Evolutionary conservation across 306 rosid genomes (phyloP).

Genomic region (Phaseolus lunatus): DNA sequence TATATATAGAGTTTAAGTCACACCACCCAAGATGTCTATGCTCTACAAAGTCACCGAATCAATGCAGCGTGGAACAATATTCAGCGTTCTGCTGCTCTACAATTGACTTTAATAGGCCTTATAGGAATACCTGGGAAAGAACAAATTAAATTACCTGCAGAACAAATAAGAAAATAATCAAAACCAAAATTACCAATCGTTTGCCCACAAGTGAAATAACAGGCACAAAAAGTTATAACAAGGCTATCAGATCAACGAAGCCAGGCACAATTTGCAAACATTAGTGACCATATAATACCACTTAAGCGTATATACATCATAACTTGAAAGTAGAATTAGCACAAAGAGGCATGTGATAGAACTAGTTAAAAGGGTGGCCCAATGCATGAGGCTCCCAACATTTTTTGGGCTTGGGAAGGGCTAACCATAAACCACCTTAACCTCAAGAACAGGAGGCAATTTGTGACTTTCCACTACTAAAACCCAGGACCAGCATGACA

Average conservation of each 20-base stretch:
- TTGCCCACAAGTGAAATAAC: conserved; percentile 24
- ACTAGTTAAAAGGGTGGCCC: neutral
- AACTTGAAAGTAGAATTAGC: conserved; percentile 19
- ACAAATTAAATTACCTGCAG: conserved; percentile 35
- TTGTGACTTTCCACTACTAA: neutral
- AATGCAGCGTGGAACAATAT: conserved; percentile 34
- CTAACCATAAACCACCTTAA: neutral
- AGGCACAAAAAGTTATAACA: conserved; percentile 4
- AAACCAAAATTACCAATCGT: conserved; percentile 17
- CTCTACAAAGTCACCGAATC: conserved; percentile 39
- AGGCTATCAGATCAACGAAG: neutral
- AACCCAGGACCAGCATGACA: conserved; percentile 9
- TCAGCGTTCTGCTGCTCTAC: conserved; percentile 40
- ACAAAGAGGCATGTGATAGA: neutral
- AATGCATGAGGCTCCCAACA: conserved; percentile 1
- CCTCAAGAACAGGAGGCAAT: neutral
- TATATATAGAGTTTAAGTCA: neutral
- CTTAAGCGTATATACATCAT: neutral
- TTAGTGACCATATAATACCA: neutral
- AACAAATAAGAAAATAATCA: conserved; percentile 20
- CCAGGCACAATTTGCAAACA: neutral
- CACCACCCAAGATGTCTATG: conserved; percentile 17
- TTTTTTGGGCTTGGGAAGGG: neutral
- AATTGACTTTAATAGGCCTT: conserved; percentile 32
- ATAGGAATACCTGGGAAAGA: conserved; percentile 7